Conservation (phyloP, 192 early-diverging fungal genomes). For the Coemansia sp. region DNA sequence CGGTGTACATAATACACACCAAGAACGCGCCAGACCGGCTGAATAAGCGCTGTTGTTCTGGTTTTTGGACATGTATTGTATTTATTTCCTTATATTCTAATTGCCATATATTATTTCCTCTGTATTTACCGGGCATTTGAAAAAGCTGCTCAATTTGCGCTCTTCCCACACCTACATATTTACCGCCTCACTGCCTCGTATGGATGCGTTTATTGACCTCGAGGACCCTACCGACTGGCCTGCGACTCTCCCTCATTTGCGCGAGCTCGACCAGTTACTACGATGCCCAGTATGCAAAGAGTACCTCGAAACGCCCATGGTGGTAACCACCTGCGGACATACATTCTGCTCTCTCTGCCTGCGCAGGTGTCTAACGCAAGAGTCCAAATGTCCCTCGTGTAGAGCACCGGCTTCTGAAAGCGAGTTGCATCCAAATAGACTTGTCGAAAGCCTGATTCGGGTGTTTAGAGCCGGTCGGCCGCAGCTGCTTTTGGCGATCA, state of each 20-base stretch:
- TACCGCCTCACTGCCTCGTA: background rate
- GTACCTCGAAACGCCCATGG: conserved; percentile 58
- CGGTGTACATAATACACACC: no score
- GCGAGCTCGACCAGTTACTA: conserved; percentile 62
- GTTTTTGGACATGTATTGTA: no score
- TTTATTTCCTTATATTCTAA: no score
- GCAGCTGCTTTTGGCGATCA: conserved; percentile 19
- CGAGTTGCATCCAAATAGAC: conserved; percentile 39
- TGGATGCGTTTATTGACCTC: conserved; percentile 25
- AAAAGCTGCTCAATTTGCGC: no score
- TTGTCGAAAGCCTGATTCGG: conserved; percentile 32
- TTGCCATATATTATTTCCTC: no score
- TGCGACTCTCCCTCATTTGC: conserved; percentile 29
- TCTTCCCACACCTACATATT: background rate
- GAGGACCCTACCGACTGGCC: conserved; percentile 75
- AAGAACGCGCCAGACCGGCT: no score
- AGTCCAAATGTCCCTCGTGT: conserved; percentile 66
- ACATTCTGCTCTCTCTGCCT: conserved; percentile 78
- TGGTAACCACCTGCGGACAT: conserved; percentile 60
- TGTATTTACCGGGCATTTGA: no score
- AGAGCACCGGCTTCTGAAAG: conserved; percentile 36
- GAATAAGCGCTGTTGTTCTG: no score
- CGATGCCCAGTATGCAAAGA: conserved; percentile 80
- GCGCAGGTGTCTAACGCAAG: conserved; percentile 56
- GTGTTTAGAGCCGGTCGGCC: conserved; percentile 29